Evolutionary conservation across 108 stramenopile species (phyloP).

Genomic region (Nitzschia sp.): DNA sequence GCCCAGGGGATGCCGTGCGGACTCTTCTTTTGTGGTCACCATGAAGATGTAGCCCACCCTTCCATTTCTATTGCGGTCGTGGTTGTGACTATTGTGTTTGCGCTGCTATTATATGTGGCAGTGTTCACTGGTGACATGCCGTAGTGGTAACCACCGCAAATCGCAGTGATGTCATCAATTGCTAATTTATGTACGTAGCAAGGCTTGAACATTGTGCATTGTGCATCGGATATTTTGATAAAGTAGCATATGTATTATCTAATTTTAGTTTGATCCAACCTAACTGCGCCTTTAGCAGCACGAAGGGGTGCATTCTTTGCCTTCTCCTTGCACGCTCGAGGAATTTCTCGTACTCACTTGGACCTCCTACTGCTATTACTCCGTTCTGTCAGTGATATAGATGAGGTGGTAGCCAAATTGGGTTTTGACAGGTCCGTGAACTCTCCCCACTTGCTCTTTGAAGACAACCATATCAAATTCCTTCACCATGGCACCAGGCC

Average conservation of each 20-base stretch:
- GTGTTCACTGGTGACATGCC: constrained; percentile 15
- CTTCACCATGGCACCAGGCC: constrained; percentile 73
- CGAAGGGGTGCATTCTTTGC: no score
- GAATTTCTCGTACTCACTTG: not conserved
- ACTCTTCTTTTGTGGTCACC: constrained; percentile 86
- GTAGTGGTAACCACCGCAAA: not conserved
- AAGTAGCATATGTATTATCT: no score
- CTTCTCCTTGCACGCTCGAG: not conserved
- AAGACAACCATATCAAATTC: constrained; percentile 79
- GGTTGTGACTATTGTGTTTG: constrained; percentile 49
- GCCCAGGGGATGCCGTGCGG: constrained; percentile 74
- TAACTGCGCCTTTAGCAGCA: no score
- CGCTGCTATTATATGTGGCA: constrained; percentile 25
- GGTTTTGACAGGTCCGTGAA: constrained; percentile 62
- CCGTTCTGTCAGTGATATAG: constrained; percentile 62
- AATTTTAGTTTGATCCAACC: no score
- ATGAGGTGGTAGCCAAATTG: constrained; percentile 79
- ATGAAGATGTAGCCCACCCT: constrained; percentile 80
- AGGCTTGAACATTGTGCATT: no score
- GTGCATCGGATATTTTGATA: no score
- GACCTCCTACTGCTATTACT: constrained; percentile 6
- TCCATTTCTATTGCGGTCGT: constrained; percentile 64
- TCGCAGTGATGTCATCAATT: no score
- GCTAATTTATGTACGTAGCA: no score
- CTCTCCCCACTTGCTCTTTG: constrained; percentile 36